phyloP scores from a whole-genome alignment of 164 flowering plant genomes.

The Taxillus chinensis region DNA sequence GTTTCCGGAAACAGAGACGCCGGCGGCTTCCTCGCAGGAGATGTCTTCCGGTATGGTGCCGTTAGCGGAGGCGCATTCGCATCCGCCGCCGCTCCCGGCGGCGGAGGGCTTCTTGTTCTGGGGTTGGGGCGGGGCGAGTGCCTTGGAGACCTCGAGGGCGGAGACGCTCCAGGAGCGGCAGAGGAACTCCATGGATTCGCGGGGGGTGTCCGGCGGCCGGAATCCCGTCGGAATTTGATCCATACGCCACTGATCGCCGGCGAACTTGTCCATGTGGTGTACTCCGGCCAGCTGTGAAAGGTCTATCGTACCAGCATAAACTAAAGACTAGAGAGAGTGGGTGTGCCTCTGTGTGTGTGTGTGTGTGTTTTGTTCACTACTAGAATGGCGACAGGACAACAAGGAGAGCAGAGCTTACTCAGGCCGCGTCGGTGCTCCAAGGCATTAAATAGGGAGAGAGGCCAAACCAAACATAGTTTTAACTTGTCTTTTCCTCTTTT shows the following conservation, averaged over 20 bases:
- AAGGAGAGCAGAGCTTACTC: no score
- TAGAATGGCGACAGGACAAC: no score
- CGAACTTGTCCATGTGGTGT: conserved; percentile 21
- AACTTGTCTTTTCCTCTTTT: no score
- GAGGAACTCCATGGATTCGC: conserved; percentile 93
- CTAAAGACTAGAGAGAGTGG: no score
- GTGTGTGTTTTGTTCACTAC: no score
- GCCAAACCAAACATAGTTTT: no score
- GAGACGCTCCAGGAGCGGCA: conserved; percentile 95
- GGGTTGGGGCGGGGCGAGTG: conserved; percentile 31
- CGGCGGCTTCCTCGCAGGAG: conserved; percentile 39
- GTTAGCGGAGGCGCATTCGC: not conserved
- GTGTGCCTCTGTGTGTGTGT: no score
- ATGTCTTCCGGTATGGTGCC: conserved; percentile 37
- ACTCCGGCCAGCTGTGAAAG: not conserved
- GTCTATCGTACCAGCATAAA: no score
- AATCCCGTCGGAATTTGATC: conserved; percentile 18
- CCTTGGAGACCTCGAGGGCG: conserved; percentile 72
- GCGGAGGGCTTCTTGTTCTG: conserved; percentile 15
- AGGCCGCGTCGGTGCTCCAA: no score
- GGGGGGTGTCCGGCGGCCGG: conserved; percentile 79
- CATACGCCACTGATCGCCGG: conserved; percentile 23
- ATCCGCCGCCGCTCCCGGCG: conserved; percentile 3
- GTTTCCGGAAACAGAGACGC: conserved; percentile 44
- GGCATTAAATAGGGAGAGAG: no score